Evolutionary conservation across 2,329 filamentous ascomycete species (phyloP).

Genomic region (Pseudocercospora eumusae): DNA sequence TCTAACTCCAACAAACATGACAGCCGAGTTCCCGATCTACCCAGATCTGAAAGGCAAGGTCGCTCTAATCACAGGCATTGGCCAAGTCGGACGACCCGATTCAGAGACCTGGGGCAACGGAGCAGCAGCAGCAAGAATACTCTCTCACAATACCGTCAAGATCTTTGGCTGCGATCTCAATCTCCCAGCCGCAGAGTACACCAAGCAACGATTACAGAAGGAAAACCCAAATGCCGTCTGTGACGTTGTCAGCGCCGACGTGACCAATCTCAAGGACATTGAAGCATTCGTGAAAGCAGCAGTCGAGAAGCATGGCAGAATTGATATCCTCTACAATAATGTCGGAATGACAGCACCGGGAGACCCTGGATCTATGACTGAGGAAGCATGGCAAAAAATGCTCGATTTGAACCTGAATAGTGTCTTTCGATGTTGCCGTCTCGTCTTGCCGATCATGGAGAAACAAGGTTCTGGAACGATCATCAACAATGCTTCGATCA

Average conservation of each 20-base stretch:
- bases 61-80: conserved; percentile 51
- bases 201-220: conserved; percentile 42
- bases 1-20: conserved; percentile 20
- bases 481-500: conserved; percentile 54
- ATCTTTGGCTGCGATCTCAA: conserved; percentile 46
- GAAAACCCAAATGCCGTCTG: conserved; percentile 42
- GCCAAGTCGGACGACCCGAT: conserved; percentile 40
- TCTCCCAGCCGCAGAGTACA: conserved; percentile 32
- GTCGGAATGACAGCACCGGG: conserved; percentile 50
- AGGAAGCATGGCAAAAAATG: conserved; percentile 55
- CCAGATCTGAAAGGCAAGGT: conserved; percentile 47
- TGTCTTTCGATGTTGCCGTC: conserved; percentile 55
- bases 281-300: conserved; percentile 43
- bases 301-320: conserved; percentile 46
- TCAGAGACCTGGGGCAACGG: conserved; percentile 55
- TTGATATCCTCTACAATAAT: conserved; percentile 56
- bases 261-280: conserved; percentile 57
- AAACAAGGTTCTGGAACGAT: conserved; percentile 46
- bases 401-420: conserved; percentile 59
- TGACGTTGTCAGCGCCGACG: conserved; percentile 41
- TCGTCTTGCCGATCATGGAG: conserved; percentile 58
- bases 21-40: conserved; percentile 27
- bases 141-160: conserved; percentile 52
- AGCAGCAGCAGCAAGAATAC: conserved; percentile 51
- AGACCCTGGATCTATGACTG: conserved; percentile 50